A percentile compares a stretch with the other conserved stretches of the same genome.
phyloP scores from a whole-genome alignment of 1,284 basidiomycete genomes.

The Lentinula novae-zelandiae region DNA sequence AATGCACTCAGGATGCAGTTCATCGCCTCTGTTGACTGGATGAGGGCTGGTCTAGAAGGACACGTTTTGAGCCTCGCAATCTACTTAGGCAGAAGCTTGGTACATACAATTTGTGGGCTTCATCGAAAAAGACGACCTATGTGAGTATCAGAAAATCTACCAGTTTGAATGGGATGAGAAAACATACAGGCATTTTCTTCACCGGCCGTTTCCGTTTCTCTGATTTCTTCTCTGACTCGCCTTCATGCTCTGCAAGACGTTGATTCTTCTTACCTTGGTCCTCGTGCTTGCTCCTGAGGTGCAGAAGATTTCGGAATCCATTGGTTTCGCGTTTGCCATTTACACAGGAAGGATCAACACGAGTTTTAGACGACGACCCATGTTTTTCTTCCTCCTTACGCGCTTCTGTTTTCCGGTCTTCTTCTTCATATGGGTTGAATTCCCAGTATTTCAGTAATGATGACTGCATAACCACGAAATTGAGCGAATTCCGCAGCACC shows the following conservation, averaged over 20 bases:
- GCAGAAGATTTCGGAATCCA: conserved; percentile 22
- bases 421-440: conserved; percentile 45
- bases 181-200: conserved; percentile 68
- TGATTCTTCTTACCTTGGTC: background rate
- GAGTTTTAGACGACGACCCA: conserved; percentile 30
- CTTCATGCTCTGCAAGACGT: conserved; percentile 22
- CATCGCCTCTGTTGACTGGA: conserved; percentile 74
- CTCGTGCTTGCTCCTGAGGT: background rate
- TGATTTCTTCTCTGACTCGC: conserved; percentile 25
- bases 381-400: conserved; percentile 27
- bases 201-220: conserved; percentile 30
- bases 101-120: conserved; percentile 74
- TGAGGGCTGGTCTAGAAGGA: conserved; percentile 55
- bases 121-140: conserved; percentile 73
- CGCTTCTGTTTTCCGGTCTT: conserved; percentile 21
- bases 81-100: background rate
- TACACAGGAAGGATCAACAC: conserved; percentile 16
- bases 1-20: conserved; percentile 79
- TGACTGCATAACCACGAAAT: conserved; percentile 10
- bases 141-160: background rate
- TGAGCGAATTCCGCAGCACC: conserved; percentile 10
- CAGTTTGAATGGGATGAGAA: background rate
- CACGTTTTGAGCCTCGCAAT: conserved; percentile 9
- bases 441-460: conserved; percentile 68
- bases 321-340: conserved; percentile 26